These are phyloP conservation scores for Albizia julibrissin DNA, from an alignment of 306 rosid genomes.

Conservation along the genomic window DNA sequence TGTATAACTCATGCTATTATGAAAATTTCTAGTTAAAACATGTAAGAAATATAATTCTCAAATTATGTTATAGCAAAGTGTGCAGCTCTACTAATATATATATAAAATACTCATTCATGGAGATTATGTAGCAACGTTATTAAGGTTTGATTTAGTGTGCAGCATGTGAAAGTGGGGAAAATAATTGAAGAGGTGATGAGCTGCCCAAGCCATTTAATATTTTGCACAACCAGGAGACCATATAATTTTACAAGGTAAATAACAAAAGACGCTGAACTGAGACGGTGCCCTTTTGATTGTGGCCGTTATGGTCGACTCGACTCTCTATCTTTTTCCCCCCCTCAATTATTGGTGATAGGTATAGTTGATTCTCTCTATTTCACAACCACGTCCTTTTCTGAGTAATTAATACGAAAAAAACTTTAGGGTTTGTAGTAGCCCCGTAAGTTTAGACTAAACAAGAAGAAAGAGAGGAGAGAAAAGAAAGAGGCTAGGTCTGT, in stretches of 20 bases:
- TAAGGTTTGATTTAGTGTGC: background rate
- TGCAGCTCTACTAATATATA: too few relatives aligned
- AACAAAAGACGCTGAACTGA: background rate
- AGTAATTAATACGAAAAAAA: too few relatives aligned
- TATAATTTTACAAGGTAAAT: background rate
- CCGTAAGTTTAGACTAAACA: too few relatives aligned
- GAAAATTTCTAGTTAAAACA: too few relatives aligned
- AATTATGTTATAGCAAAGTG: too few relatives aligned
- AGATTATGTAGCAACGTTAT: background rate
- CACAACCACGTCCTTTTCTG: too few relatives aligned
- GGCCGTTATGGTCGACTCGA: background rate
- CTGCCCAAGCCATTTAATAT: background rate
- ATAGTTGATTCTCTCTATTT: too few relatives aligned
- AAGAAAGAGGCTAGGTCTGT: background rate
- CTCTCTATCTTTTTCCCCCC: background rate
- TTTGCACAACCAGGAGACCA: background rate
- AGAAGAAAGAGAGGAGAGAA: too few relatives aligned
- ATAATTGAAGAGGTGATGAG: background rate
- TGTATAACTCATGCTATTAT: too few relatives aligned
- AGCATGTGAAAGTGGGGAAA: background rate
- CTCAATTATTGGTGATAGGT: too few relatives aligned
- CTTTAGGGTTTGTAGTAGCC: too few relatives aligned
- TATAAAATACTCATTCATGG: background rate
- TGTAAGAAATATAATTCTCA: too few relatives aligned
- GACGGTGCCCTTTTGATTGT: background rate